Base-by-base conservation (phyloP, 2,329 filamentous ascomycete species). In the Chaetomiaceae sp. region DNA sequence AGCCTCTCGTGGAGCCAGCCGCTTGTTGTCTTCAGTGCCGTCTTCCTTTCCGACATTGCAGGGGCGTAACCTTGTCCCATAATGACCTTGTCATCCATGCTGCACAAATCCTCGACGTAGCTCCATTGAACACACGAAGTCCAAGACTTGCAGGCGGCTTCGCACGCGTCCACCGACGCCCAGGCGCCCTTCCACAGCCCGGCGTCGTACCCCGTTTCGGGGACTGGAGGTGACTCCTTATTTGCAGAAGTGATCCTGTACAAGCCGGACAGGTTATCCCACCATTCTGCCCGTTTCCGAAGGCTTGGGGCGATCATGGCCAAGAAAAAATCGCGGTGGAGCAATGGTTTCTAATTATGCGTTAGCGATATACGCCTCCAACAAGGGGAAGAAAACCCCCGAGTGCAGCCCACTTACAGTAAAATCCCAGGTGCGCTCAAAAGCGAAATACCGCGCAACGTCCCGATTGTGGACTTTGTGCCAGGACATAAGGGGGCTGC, bases 51-150 rank as follows among this genome's bases (percentile, higher is more conserved):
- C 4, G 43, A 25, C 54, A 54, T 54, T 2, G 50, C 54, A 2
- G 54, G 54, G 5, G 54, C 54, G 21, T 53, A 54, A 5, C 54
- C 54, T 25, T 56, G 54, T 1, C 54, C 54, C 54, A 56, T 54
- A 5, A 54, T 53, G 8, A 56, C 16, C 21, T 54, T 56, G 16
- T 56, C 51, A n/a, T 56, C 54, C 54, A 56, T 54, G 30, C 32
- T 48, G 30, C 54, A 56, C 14, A 54, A 30, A 23, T 56, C 54
- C 36, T 56, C 54, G 7, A 56, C 54, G 13, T 51, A 56, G 14
- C 44, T 56, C 54, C 54, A 56, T 43, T 56, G 54, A 8, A 56
- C 50, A 27, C 54, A 56, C 3, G 44, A 18, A 3, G 9, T 14
- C 54, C 54, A 56, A 8, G 41, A 36, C 25, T 48, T 32, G 21